Evolutionary conservation across 192 early-diverging fungal genomes (phyloP).

Genomic region (Chytriomyces sp.): DNA sequence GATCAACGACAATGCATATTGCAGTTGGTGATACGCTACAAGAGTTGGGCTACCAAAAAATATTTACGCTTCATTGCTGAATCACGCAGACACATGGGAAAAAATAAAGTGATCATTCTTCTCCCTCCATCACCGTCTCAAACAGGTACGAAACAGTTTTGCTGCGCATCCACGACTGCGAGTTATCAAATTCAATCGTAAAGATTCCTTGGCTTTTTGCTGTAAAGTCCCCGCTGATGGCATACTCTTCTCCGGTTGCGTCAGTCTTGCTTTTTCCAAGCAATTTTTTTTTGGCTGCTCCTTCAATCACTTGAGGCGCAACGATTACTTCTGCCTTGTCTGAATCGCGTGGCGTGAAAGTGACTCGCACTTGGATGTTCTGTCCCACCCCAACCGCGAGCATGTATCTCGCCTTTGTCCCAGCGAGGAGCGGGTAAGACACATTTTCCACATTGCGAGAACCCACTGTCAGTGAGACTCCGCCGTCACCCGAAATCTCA

Average conservation of each 20-base stretch:
- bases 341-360: not conserved
- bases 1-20: slow-evolving; percentile 23
- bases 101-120: not conserved
- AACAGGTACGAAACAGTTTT: slow-evolving; percentile 3
- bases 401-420: not conserved
- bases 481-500: not conserved
- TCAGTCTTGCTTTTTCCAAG: not conserved
- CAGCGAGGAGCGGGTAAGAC: not conserved
- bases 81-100: not conserved
- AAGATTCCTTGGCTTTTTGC: not conserved
- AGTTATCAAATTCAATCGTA: slow-evolving; percentile 5
- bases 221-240: not conserved
- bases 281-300: not conserved
- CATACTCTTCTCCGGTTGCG: not conserved
- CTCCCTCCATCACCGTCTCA: not conserved
- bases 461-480: not conserved
- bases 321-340: not conserved
- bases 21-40: slow-evolving; percentile 13
- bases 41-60: slow-evolving; percentile 25
- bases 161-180: not conserved
- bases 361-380: not conserved
- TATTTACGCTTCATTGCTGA: slow-evolving; percentile 5
- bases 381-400: not conserved
- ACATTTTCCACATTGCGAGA: not conserved
- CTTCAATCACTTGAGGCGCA: not conserved